Evolutionary conservation across 148 eudicot species (phyloP).

Genomic region (Nepenthes gracilis): DNA sequence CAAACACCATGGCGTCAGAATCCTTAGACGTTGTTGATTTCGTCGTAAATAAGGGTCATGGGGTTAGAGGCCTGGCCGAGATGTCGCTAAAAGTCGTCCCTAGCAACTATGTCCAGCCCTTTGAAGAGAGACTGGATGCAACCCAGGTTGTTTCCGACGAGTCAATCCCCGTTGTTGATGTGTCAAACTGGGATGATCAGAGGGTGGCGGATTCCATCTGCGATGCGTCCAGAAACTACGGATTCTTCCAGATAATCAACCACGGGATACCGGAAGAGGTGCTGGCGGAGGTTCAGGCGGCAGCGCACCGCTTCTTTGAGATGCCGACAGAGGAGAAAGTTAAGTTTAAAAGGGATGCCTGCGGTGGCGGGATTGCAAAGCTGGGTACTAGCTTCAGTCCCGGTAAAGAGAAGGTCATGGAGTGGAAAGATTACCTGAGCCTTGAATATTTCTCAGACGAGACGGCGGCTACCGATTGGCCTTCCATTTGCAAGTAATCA

Average conservation of each 20-base stretch:
- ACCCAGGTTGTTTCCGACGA: constrained; percentile 4
- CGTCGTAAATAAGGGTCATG: constrained; percentile 21
- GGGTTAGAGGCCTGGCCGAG: constrained; percentile 23
- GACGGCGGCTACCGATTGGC: constrained; percentile 23
- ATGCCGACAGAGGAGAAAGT: constrained; percentile 22
- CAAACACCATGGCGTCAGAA: background rate
- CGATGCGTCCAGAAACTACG: constrained; percentile 17
- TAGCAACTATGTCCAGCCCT: constrained; percentile 18
- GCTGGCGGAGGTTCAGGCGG: constrained; percentile 21
- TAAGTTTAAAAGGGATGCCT: constrained; percentile 10
- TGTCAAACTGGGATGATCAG: constrained; percentile 15
- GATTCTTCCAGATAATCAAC: constrained; percentile 21
- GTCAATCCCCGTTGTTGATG: constrained; percentile 32
- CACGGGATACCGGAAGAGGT: constrained; percentile 27
- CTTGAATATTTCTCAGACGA: constrained; percentile 16
- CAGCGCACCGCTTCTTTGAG: constrained; percentile 23
- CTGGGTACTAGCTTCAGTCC: constrained; percentile 32
- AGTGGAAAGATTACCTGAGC: constrained; percentile 30
- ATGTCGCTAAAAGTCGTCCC: constrained; percentile 16
- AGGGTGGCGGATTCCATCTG: constrained; percentile 5
- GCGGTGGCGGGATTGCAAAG: constrained; percentile 6
- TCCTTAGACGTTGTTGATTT: constrained; percentile 1
- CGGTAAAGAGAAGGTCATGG: constrained; percentile 23
- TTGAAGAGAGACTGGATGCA: constrained; percentile 11
- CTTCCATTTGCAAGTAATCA: constrained; percentile 20